phyloP scores from a whole-genome alignment of 2,329 filamentous ascomycete species.

The Pseudomassariella vexata region DNA sequence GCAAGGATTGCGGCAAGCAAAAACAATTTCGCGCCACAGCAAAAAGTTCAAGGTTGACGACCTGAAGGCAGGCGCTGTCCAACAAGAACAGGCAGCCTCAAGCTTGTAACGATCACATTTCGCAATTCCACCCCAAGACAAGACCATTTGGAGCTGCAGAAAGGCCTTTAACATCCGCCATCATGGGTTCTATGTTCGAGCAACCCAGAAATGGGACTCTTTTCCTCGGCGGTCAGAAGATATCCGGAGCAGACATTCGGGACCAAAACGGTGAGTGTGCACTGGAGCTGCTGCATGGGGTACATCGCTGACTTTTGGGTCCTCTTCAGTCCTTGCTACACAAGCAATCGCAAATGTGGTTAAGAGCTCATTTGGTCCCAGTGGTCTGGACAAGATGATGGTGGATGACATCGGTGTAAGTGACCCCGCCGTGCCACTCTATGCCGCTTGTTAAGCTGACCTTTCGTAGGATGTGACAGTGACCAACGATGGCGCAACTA shows the following conservation, averaged over 20 bases:
- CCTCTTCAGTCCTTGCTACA: conserved; percentile 75
- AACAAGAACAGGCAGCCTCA: too few relatives aligned
- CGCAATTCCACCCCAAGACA: too few relatives aligned
- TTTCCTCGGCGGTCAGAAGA: conserved; percentile 96
- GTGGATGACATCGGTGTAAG: conserved; percentile 95
- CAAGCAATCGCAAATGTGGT: conserved; percentile 98
- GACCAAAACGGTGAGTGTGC: conserved; percentile 79
- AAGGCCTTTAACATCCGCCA: too few relatives aligned
- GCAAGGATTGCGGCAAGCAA: too few relatives aligned
- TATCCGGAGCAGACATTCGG: conserved; percentile 91
- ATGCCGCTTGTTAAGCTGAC: neutral
- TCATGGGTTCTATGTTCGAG: conserved; percentile 98
- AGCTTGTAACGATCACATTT: too few relatives aligned
- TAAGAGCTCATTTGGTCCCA: conserved; percentile 97
- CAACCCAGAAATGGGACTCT: conserved; percentile 91
- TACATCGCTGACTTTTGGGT: conserved; percentile 4
- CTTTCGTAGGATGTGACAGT: conserved; percentile 80
- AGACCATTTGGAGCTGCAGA: too few relatives aligned
- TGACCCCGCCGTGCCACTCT: conserved; percentile 9
- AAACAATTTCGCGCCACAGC: too few relatives aligned
- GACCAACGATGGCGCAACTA: conserved; percentile 97
- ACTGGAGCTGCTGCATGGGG: conserved; percentile 9
- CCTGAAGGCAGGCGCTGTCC: too few relatives aligned
- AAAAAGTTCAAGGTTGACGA: too few relatives aligned
- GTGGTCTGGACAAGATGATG: conserved; percentile 99